Percentiles rank a stretch among this genome's conserved stretches.
Conservation (phyloP, 2,329 filamentous ascomycete genomes). For the Botrytis byssoidea region DNA sequence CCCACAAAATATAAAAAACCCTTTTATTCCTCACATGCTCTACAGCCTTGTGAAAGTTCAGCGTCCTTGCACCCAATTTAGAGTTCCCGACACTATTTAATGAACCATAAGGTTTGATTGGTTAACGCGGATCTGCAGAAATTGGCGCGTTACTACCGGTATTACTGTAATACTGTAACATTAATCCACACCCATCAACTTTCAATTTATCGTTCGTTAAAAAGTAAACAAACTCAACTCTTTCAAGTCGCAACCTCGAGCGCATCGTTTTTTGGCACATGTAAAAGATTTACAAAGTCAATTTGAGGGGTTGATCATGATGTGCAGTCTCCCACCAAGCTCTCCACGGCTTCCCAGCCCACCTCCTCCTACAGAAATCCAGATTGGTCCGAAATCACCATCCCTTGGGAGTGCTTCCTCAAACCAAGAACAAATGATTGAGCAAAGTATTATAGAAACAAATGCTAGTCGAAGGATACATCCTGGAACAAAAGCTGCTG, state of each 20-base stretch:
- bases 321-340: slow-evolving; percentile 57
- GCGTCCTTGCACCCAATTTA: slow-evolving; percentile 9
- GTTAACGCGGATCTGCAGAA: slow-evolving; percentile 17
- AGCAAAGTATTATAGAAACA: slow-evolving; percentile 64
- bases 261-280: not conserved
- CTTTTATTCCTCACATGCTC: not conserved
- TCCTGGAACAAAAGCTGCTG: slow-evolving; percentile 83
- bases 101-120: slow-evolving; percentile 10
- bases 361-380: slow-evolving; percentile 90
- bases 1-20: not conserved
- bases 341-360: slow-evolving; percentile 93
- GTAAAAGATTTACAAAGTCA: slow-evolving; percentile 14
- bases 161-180: slow-evolving; percentile 3
- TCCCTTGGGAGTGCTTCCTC: slow-evolving; percentile 58
- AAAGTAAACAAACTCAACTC: not conserved
- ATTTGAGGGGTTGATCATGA: slow-evolving; percentile 44
- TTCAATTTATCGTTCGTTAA: slow-evolving; percentile 2
- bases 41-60: slow-evolving; percentile 17
- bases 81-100: slow-evolving; percentile 1
- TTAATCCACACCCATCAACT: not conserved
- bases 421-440: slow-evolving; percentile 57
- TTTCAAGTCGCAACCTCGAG: slow-evolving; percentile 9
- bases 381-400: slow-evolving; percentile 79
- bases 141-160: slow-evolving; percentile 16
- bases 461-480: slow-evolving; percentile 82